Conservation (phyloP, 441 rosid genomes). For the Adansonia madagascariensis region DNA sequence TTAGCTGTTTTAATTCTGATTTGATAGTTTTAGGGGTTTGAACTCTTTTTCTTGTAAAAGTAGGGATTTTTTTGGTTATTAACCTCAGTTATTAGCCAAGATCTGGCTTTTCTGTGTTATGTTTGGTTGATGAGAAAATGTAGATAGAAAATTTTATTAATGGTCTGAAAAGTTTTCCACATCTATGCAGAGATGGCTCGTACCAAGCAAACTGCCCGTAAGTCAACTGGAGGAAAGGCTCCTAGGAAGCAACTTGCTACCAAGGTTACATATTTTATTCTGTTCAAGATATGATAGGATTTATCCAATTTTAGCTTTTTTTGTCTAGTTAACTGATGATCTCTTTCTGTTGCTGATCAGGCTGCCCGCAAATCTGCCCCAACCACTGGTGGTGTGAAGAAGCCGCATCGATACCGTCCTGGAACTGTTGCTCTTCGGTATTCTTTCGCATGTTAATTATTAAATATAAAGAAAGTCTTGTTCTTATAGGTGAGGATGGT, state of each 20-base stretch:
- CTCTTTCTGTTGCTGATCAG: slow-evolving; percentile 10
- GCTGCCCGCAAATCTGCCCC: slow-evolving; percentile 80
- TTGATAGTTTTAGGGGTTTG: background rate
- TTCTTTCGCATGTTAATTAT: background rate
- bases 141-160: no score
- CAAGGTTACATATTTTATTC: slow-evolving; percentile 33
- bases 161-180: background rate
- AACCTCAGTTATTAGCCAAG: background rate
- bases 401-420: slow-evolving; percentile 73
- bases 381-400: slow-evolving; percentile 70
- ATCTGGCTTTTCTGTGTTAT: background rate
- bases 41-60: no score
- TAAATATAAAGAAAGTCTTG: no score
- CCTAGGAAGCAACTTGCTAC: slow-evolving; percentile 80
- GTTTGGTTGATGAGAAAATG: background rate
- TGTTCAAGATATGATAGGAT: no score
- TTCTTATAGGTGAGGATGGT: background rate
- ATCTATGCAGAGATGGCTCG: slow-evolving; percentile 57
- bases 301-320: background rate
- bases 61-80: background rate
- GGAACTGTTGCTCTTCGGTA: slow-evolving; percentile 74
- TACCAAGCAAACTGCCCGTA: slow-evolving; percentile 76
- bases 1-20: background rate
- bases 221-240: slow-evolving; percentile 74
- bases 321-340: rapidly evolving